A percentile compares a stretch with the other conserved stretches of the same genome.
These are phyloP conservation scores for Myriangium duriaei DNA, from an alignment of 2,329 filamentous ascomycete genomes.

Conservation along the genomic window DNA sequence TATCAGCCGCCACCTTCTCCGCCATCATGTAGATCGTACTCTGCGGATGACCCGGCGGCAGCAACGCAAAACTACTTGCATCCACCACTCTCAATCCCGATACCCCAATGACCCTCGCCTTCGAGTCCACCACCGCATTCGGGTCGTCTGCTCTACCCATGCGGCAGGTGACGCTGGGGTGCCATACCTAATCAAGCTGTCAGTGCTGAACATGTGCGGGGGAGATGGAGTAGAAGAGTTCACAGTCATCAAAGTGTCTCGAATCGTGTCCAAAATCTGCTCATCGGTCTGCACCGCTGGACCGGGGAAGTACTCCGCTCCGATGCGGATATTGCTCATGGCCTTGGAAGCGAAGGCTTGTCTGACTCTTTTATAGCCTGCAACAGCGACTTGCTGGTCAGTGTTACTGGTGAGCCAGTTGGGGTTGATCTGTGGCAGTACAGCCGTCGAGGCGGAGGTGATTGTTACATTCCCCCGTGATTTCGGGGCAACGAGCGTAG, in stretches of 20 bases:
- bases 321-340: not conserved
- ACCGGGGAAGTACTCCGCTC: slow-evolving; percentile 6
- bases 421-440: slow-evolving; percentile 27
- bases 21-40: slow-evolving; percentile 17
- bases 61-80: slow-evolving; percentile 21
- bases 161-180: slow-evolving; percentile 3
- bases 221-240: too few species aligned
- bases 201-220: too few species aligned
- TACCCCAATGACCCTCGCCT: slow-evolving; percentile 21
- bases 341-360: not conserved
- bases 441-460: slow-evolving; percentile 18
- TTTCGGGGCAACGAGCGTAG: slow-evolving; percentile 23
- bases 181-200: too few species aligned
- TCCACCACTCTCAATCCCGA: slow-evolving; percentile 21
- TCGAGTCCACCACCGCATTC: slow-evolving; percentile 21
- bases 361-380: slow-evolving; percentile 1
- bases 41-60: slow-evolving; percentile 14
- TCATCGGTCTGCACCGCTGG: slow-evolving; percentile 7
- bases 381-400: slow-evolving; percentile 16
- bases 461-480: slow-evolving; percentile 25
- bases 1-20: slow-evolving; percentile 13
- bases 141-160: slow-evolving; percentile 15
- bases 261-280: slow-evolving; percentile 3
- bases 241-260: slow-evolving; percentile 7
- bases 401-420: slow-evolving; percentile 29